These are phyloP conservation scores for Colletotrichum higginsianum DNA, from an alignment of 2,329 filamentous ascomycete genomes.

Conservation along the genomic window DNA sequence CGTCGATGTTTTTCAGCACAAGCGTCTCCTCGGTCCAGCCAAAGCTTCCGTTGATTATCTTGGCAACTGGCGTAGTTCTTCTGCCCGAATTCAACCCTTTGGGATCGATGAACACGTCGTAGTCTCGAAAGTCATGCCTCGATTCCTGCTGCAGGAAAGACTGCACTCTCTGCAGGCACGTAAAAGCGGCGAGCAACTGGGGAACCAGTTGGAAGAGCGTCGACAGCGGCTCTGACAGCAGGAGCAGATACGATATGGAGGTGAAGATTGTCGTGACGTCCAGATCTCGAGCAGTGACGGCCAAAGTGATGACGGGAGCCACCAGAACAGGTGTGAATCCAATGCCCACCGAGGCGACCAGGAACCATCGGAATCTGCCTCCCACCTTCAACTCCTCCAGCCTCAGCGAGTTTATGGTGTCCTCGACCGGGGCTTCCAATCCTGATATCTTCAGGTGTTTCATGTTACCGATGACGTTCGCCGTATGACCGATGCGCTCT, in stretches of 20 bases:
- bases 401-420: slow-evolving; percentile 52
- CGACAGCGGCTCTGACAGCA: slow-evolving; percentile 52
- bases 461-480: slow-evolving; percentile 52
- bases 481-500: slow-evolving; percentile 47
- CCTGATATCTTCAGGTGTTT: slow-evolving; percentile 57
- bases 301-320: slow-evolving; percentile 52
- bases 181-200: slow-evolving; percentile 48
- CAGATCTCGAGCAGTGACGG: slow-evolving; percentile 46
- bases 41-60: slow-evolving; percentile 46
- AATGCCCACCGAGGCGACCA: slow-evolving; percentile 47
- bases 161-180: slow-evolving; percentile 54
- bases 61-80: slow-evolving; percentile 6
- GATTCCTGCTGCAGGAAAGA: slow-evolving; percentile 52
- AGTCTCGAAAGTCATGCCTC: slow-evolving; percentile 42
- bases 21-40: slow-evolving; percentile 49
- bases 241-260: slow-evolving; percentile 51
- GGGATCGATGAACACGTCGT: background rate
- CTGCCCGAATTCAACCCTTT: background rate
- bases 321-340: slow-evolving; percentile 54
- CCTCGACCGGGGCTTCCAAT: slow-evolving; percentile 48
- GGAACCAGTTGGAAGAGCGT: slow-evolving; percentile 52
- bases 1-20: slow-evolving; percentile 49
- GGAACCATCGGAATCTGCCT: slow-evolving; percentile 47
- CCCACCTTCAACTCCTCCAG: slow-evolving; percentile 51
- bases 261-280: slow-evolving; percentile 51